A percentile compares a stretch with the other conserved stretches of the same genome.
Evolutionary conservation across 352 stramenopile species (phyloP).

Genomic region (Plasmopara halstedii): DNA sequence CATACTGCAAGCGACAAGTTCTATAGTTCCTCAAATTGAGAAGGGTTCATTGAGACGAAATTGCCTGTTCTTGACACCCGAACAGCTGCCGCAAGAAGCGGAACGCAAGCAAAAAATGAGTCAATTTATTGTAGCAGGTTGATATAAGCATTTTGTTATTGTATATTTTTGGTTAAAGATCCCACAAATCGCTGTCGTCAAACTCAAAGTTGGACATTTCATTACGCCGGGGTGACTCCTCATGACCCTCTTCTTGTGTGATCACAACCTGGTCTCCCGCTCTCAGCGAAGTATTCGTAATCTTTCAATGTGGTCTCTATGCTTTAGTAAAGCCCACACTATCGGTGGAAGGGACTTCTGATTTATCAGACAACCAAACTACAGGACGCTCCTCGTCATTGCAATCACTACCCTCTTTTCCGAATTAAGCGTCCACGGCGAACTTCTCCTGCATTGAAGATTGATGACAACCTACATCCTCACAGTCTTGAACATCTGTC

Average conservation of each 20-base stretch:
- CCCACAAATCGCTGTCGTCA: constrained; percentile 56
- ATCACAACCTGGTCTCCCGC: too few relatives aligned
- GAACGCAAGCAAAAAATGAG: constrained; percentile 29
- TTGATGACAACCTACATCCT: constrained; percentile 4
- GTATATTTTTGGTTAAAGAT: constrained; percentile 22
- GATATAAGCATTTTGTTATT: background rate
- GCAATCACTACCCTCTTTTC: too few relatives aligned
- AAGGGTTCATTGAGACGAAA: too few relatives aligned
- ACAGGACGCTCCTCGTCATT: too few relatives aligned
- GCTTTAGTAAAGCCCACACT: too few relatives aligned
- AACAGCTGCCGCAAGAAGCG: constrained; percentile 25
- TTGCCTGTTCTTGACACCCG: too few relatives aligned
- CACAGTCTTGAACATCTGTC: constrained; percentile 7
- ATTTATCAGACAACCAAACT: too few relatives aligned
- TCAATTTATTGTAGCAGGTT: constrained; percentile 6
- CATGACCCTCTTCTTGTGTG: background rate
- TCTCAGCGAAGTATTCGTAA: too few relatives aligned
- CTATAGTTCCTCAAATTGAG: background rate
- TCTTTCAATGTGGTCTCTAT: too few relatives aligned
- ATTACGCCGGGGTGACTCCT: constrained; percentile 20
- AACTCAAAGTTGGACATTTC: constrained; percentile 41
- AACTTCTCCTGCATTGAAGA: constrained; percentile 4
- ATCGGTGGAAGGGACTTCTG: too few relatives aligned
- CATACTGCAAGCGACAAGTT: constrained; percentile 62
- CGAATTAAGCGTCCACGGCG: constrained; percentile 2